These are phyloP conservation scores for Populus hybrid DNA, from an alignment of 441 rosid genomes.

Conservation along the genomic window DNA sequence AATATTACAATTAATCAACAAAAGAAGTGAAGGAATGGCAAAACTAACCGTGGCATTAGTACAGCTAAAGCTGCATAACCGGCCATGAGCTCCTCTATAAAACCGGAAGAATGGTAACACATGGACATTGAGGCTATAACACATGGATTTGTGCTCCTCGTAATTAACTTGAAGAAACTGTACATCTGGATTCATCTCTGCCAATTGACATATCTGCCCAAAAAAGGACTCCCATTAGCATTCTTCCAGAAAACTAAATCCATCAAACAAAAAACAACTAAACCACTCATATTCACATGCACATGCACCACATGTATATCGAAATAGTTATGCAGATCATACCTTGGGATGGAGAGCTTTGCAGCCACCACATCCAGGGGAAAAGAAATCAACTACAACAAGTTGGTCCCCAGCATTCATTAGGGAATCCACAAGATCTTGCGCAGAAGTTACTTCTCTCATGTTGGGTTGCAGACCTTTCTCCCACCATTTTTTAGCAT, in stretches of 20 bases:
- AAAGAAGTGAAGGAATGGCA: slow-evolving; percentile 7
- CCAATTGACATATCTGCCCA: slow-evolving; percentile 73
- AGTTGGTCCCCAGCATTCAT: slow-evolving; percentile 72
- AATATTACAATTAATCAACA: background rate
- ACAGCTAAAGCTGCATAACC: slow-evolving; percentile 91
- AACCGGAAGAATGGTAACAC: slow-evolving; percentile 87
- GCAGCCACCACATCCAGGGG: slow-evolving; percentile 98
- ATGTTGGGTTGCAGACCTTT: slow-evolving; percentile 71
- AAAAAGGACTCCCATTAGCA: slow-evolving; percentile 9
- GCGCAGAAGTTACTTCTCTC: slow-evolving; percentile 80
- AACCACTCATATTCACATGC: background rate
- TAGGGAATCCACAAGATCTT: slow-evolving; percentile 76
- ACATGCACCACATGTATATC: background rate
- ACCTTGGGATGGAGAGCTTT: slow-evolving; percentile 97
- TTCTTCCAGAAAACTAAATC: background rate
- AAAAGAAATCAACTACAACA: slow-evolving; percentile 82
- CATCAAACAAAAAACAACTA: background rate
- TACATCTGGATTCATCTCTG: slow-evolving; percentile 75
- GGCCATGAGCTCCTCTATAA: slow-evolving; percentile 84
- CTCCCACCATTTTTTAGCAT: no score
- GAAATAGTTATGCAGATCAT: background rate
- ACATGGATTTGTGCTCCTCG: slow-evolving; percentile 96
- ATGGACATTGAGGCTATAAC: slow-evolving; percentile 83
- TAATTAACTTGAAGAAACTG: slow-evolving; percentile 84
- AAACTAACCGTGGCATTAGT: slow-evolving; percentile 88